These are phyloP conservation scores for Ulmus americana DNA, from an alignment of 331 rosid genomes.

Conservation along the genomic window DNA sequence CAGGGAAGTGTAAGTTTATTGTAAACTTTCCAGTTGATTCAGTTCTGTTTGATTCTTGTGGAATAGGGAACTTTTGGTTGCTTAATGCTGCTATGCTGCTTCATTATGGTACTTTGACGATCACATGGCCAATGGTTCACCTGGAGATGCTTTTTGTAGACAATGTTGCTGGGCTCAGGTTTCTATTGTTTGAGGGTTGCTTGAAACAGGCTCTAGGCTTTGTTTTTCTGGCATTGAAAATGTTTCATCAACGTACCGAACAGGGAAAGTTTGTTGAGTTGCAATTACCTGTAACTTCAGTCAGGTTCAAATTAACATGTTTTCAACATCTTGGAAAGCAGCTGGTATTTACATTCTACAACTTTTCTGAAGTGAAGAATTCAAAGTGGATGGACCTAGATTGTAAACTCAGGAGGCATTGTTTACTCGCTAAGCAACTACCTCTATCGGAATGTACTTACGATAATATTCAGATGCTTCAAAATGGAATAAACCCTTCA, in stretches of 20 bases:
- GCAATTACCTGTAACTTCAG: slow-evolving; percentile 71
- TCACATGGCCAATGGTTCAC: slow-evolving; percentile 64
- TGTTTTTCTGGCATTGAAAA: slow-evolving; percentile 48
- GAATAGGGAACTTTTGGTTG: slow-evolving; percentile 41
- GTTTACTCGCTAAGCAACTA: slow-evolving; percentile 63
- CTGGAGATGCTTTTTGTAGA: slow-evolving; percentile 89
- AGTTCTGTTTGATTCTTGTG: slow-evolving; percentile 34
- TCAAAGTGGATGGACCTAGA: slow-evolving; percentile 73
- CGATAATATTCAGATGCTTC: slow-evolving; percentile 74
- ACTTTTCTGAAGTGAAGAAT: slow-evolving; percentile 50
- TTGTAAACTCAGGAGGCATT: slow-evolving; percentile 54
- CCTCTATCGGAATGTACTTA: slow-evolving; percentile 78
- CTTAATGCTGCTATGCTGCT: slow-evolving; percentile 40
- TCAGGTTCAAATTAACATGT: slow-evolving; percentile 70
- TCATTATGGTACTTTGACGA: slow-evolving; percentile 50
- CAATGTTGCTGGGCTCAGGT: slow-evolving; percentile 74
- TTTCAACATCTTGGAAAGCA: slow-evolving; percentile 51
- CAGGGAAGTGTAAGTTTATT: slow-evolving; percentile 41
- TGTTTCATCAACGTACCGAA: slow-evolving; percentile 47
- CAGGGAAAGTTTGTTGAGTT: slow-evolving; percentile 41
- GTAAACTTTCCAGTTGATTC: slow-evolving; percentile 38
- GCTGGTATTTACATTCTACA: slow-evolving; percentile 65
- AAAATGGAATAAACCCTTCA: slow-evolving; percentile 42
- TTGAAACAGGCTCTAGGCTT: slow-evolving; percentile 61
- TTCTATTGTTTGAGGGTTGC: slow-evolving; percentile 73